Evolutionary conservation across 306 rosid species (phyloP), one percentile per base, ranked within the genome.

Genomic region (Mucuna pruriens): DNA sequence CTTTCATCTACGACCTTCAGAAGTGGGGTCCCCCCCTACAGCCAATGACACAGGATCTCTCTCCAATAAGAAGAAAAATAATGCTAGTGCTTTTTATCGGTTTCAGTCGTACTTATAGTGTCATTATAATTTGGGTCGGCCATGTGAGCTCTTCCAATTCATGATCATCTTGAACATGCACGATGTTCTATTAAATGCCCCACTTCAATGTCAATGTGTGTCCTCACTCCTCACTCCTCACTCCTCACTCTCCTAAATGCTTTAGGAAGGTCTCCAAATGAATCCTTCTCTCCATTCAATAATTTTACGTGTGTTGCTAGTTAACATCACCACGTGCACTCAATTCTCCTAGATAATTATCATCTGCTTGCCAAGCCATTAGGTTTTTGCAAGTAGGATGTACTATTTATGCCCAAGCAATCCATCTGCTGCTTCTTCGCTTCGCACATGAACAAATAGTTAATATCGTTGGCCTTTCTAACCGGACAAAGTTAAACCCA

Each of bases 351-450:
- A 16, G 3, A 44, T 9, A 49, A 38, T 34, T 52, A 17, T 85
- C 80, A 54, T 81, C 58, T 44, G 54, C 4, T 76, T 81, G 77
- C 44, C 51, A 26, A 85, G 76, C 45, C 82, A 61, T 80, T 29
- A 75, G 74, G 64, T 19, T 75, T 66, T 62, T 23, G 15, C 51
- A 1, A 54, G 23, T n/a, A 16, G 49, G 20, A 7, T 16, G 4
- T 49, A 57, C 76, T 52, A 80, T 76, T 73, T 60, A 76, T 64
- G 65, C 42, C 58, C 71, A 16, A 52, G 2, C 82, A 80, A 62
- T 34, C 67, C 77, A 54, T 72, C 49, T 64, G 67, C 67, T 49
- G 9, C 39, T 51, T 69, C 71, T 52, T 62, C 39, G 9, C 38
- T 31, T 80, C 1, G 29, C 85, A 85, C 83, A 9, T 54, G 71